Evolutionary conservation across 768 basidiomycete genomes (phyloP).

Genomic region (Pleurotus giganteus): DNA sequence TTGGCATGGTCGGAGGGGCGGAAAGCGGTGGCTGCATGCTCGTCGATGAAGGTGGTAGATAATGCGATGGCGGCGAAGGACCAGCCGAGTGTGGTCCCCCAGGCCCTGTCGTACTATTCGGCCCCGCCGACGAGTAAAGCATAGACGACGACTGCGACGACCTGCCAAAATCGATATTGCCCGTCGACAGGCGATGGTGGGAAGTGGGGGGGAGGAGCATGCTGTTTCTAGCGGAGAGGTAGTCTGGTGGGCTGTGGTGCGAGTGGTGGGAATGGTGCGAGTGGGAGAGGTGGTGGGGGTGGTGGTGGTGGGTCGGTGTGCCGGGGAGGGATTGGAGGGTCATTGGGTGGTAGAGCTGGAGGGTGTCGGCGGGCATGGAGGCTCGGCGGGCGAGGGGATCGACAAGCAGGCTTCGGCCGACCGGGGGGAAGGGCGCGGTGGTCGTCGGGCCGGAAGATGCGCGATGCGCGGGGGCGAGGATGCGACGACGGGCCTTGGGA

Average conservation of each 20-base stretch:
- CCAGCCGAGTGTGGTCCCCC: conserved; percentile 42
- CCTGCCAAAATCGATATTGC: conserved; percentile 30
- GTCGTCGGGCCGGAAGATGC: conserved; percentile 76
- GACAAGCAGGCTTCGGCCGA: conserved; percentile 39
- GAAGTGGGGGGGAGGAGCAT: conserved; percentile 41
- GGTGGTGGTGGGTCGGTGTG: conserved; percentile 33
- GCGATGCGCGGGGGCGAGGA: conserved; percentile 79
- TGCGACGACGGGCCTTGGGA: conserved; percentile 71
- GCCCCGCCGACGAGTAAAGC: not conserved
- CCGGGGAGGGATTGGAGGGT: conserved; percentile 62
- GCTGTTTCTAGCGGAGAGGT: conserved; percentile 31
- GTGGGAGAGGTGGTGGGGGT: conserved; percentile 23
- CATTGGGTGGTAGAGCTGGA: conserved; percentile 80
- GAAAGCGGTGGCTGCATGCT: conserved; percentile 59
- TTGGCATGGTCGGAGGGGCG: conserved; percentile 47
- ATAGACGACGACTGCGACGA: not conserved
- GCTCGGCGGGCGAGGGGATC: conserved; percentile 53
- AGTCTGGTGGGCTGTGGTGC: conserved; percentile 33
- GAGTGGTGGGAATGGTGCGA: conserved; percentile 32
- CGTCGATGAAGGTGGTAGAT: conserved; percentile 34
- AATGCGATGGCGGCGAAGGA: conserved; percentile 31
- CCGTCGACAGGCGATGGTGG: conserved; percentile 32
- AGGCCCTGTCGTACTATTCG: conserved; percentile 27
- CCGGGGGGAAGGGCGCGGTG: conserved; percentile 65
- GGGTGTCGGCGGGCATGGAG: conserved; percentile 66